phyloP scores from a whole-genome alignment of 352 stramenopile genomes.

The Aphanomyces euteiches region DNA sequence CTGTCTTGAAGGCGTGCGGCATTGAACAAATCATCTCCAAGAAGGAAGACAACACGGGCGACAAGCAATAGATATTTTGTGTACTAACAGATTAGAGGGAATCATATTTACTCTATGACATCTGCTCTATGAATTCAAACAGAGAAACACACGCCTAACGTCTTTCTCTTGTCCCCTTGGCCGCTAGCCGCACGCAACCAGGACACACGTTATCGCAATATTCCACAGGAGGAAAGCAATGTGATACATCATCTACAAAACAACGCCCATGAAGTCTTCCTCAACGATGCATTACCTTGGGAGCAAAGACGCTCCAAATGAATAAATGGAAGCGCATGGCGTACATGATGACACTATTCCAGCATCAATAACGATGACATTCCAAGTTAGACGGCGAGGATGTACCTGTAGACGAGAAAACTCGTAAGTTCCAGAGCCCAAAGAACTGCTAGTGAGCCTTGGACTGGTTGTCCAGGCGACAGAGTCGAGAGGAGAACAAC shows the following conservation, averaged over 20 bases:
- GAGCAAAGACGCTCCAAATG: conserved; percentile 88
- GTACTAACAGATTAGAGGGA: conserved; percentile 15
- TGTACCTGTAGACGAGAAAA: conserved; percentile 24
- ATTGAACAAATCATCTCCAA: conserved; percentile 98
- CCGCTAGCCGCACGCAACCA: neutral
- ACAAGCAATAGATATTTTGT: conserved; percentile 18
- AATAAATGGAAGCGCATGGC: conserved; percentile 89
- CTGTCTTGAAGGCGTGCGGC: conserved; percentile 95
- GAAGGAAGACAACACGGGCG: conserved; percentile 87
- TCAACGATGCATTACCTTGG: conserved; percentile 45
- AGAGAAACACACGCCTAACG: neutral
- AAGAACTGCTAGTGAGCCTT: neutral
- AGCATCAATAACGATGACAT: neutral
- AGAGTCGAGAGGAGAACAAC: conserved; percentile 29
- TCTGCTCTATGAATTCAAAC: neutral
- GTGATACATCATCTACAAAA: conserved; percentile 27
- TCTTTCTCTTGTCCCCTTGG: no score
- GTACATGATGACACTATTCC: conserved; percentile 66
- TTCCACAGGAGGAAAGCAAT: conserved; percentile 13
- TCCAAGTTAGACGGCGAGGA: neutral
- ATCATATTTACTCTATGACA: conserved; percentile 11
- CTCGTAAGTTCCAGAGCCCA: conserved; percentile 17
- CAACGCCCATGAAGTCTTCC: neutral
- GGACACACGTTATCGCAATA: neutral
- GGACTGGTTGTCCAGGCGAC: neutral